Base-by-base conservation (phyloP, 306 rosid genomes). In the Castanea sativa region DNA sequence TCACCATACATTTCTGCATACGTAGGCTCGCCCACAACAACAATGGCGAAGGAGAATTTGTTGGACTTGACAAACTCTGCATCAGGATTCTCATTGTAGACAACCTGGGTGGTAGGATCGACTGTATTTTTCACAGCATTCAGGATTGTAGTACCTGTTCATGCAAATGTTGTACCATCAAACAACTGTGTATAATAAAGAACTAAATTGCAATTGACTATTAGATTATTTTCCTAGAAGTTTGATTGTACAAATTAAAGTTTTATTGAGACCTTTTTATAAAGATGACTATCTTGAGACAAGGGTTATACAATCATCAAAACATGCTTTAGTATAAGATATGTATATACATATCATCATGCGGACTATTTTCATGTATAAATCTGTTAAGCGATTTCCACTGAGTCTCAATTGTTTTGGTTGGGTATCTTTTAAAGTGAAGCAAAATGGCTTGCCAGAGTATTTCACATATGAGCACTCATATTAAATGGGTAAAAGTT, bases 1-100 rank as follows among this genome's bases (percentile, higher is more conserved):
- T 92, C 98, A 2, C 97, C 97, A 53, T 19, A 87, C 65, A 87
- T 92, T 82, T 94, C 98, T 6, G 97, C 97, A 74, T 91, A 94
- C 20, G 94, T 68, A n/a, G 82, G 92, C 79, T 94, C 98, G n/a
- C 98, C 98, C 53, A 94, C 97, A 4, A 91, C 86, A 2, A 94
- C 97, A 51, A 94, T 84, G 59, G 97, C 98, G 19, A 86, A 81
- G 6, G 88, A 81, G 73, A 94, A 89, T 67, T 86, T 74, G 81
- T 81, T 86, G 20, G 98, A 92, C 81, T 90, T 86, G 21, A 92
- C 80, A 69, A 87, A 94, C 69, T 81, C 75, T 0, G 74, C 81
- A 71, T 91, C 93, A 13, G 97, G 98, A 11, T 89, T 87, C 85
- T 88, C 85, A 33, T 78, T 94, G 93, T 80, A 94, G 72, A 94